These are phyloP conservation scores for Chrysoporthe cubensis DNA, from an alignment of 2,329 filamentous ascomycete genomes.

Conservation along the genomic window DNA sequence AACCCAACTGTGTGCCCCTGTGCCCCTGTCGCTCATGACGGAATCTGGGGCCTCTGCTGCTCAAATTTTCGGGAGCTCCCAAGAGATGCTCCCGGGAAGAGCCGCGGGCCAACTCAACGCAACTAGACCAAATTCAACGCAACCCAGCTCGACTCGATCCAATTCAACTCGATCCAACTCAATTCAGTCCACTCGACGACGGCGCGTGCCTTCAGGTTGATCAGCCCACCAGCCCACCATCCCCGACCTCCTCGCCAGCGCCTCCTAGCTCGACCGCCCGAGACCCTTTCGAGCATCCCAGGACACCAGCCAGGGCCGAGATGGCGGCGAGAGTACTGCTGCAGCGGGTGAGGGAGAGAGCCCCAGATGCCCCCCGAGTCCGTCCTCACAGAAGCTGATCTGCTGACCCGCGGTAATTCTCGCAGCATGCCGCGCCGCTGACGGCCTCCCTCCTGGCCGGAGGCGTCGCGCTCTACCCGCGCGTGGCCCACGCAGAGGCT, in stretches of 20 bases:
- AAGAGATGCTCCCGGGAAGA: conserved; percentile 26
- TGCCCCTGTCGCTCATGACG: conserved; percentile 12
- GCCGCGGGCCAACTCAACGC: conserved; percentile 23
- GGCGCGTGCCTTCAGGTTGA: neutral
- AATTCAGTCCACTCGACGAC: neutral
- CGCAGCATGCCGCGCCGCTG: conserved; percentile 58
- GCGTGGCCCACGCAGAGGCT: conserved; percentile 56
- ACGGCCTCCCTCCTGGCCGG: conserved; percentile 56
- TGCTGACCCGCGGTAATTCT: conserved; percentile 35
- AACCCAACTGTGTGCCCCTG: too few relatives aligned
- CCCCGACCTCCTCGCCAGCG: neutral
- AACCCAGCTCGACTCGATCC: neutral
- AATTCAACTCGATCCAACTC: too few relatives aligned
- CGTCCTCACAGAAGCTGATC: neutral
- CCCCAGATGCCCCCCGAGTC: conserved; percentile 1
- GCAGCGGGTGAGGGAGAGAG: conserved; percentile 49
- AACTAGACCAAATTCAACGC: neutral
- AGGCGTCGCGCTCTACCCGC: conserved; percentile 52
- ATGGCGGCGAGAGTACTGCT: conserved; percentile 66
- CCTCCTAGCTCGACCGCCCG: conserved; percentile 20
- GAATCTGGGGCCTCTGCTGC: neutral
- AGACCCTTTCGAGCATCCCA: conserved; percentile 14
- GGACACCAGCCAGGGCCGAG: conserved; percentile 52
- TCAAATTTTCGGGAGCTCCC: conserved; percentile 26
- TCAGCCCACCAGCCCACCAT: neutral